Evolutionary conservation across 2,329 filamentous ascomycete genomes (phyloP), one percentile per base, ranked within the genome.

Genomic region (Colletotrichum abscissum): DNA sequence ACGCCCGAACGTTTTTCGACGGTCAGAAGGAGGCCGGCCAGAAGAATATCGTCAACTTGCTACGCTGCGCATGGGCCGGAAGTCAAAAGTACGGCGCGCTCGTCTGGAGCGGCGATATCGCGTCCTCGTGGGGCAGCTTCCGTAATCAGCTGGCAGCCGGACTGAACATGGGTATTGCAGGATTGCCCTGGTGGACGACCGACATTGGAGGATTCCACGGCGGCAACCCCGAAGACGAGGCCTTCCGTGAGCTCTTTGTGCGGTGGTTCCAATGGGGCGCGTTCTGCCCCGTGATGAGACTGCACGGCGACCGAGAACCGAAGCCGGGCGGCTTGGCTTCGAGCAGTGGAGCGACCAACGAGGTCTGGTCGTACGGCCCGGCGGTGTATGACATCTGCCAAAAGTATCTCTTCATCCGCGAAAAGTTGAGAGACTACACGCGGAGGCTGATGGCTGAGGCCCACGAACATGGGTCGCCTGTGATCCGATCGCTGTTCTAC

Each of bases 171-270:
- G 91, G 90, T 0, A 81, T 93, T 5, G 84, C 90, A 0, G 91
- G 91, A 0, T 85, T 93, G 11, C 87, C 90, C 0, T 92, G 91
- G 91, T 93, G 90, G 90, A 93, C 91, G 0, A 93, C 91, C 1
- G 91, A 93, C 76, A 93, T 93, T 66, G 91, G 92, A 2, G 92
- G 92, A 0, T 93, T 93, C 77, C 91, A 93, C 76, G 91, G 91
- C 5, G 91, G 91, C 0, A 85, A 91, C 72, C 89, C 90, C 0
- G 79, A 83, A 1, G 86, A 91, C 59, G 80, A 83, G 1, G 82
- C 76, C 0, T 93, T 93, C 80, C 84, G 90, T 8, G 91, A 93
- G 77, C 81, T 93, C 0, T 90, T 93, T 71, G 87, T 90, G 1
- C 83, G 92, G 2, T 93, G 91, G 92, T 93, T 93, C 79, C 91